These are phyloP conservation scores for Ligustrum vulgare DNA, from an alignment of 257 asterid species.

Conservation along the genomic window DNA sequence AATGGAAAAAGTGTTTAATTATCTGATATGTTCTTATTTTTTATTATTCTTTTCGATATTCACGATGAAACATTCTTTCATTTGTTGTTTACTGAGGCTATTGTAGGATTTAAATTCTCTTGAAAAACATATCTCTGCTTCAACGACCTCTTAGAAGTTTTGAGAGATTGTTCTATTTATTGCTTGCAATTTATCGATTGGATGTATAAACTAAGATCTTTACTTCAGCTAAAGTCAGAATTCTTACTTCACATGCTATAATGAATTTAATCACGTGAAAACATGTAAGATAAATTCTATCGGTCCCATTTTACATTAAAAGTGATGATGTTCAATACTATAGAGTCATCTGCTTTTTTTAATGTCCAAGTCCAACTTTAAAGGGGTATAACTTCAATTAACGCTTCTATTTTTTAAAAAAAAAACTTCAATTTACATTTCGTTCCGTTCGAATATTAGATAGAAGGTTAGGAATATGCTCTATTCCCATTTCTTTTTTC, in stretches of 20 bases:
- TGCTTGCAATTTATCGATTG: constrained; percentile 21
- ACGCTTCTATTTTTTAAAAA: too few relatives aligned
- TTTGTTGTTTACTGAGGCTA: constrained; percentile 30
- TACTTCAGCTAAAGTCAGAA: background rate
- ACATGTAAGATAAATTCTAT: too few relatives aligned
- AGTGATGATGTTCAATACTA: too few relatives aligned
- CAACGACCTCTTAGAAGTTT: background rate
- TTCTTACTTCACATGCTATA: background rate
- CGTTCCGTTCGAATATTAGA: too few relatives aligned
- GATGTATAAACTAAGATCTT: constrained; percentile 26
- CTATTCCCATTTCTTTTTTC: too few relatives aligned
- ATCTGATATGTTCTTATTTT: constrained; percentile 29
- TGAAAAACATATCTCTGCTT: constrained; percentile 18
- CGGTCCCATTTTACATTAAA: too few relatives aligned
- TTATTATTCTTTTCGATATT: constrained; percentile 33
- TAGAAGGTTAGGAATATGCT: too few relatives aligned
- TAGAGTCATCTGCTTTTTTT: too few relatives aligned
- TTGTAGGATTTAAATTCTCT: constrained; percentile 9
- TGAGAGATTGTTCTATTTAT: constrained; percentile 15
- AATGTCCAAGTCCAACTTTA: too few relatives aligned
- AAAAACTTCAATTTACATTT: too few relatives aligned
- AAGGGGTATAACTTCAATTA: too few relatives aligned
- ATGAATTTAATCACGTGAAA: too few relatives aligned
- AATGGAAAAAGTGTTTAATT: constrained; percentile 17
- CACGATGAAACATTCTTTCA: constrained; percentile 36